Evolutionary conservation across 371 early-diverging fungal genomes (phyloP).

Genomic region (Amoeboaphelidium occidentale): DNA sequence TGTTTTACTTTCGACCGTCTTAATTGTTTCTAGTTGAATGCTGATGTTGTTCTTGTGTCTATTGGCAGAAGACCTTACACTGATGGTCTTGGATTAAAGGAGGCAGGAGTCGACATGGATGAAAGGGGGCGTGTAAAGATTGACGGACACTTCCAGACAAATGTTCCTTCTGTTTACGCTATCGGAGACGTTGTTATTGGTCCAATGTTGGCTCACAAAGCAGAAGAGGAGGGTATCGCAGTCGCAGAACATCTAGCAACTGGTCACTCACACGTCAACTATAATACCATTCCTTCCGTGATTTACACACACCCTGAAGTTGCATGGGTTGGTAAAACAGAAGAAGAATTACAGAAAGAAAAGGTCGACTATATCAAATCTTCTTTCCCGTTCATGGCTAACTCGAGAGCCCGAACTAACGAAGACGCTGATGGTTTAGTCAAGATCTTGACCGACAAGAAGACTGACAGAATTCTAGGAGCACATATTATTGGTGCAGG

Average conservation of each 20-base stretch:
- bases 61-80: constrained; percentile 92
- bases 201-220: constrained; percentile 97
- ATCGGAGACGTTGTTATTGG: constrained; percentile 93
- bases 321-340: constrained; percentile 93
- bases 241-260: constrained; percentile 74
- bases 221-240: constrained; percentile 95
- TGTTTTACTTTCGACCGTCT: neutral
- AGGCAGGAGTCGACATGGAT: constrained; percentile 65
- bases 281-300: constrained; percentile 87
- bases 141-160: constrained; percentile 71
- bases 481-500: constrained; percentile 92
- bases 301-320: constrained; percentile 97
- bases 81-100: constrained; percentile 66
- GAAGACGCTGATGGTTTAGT: constrained; percentile 77
- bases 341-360: constrained; percentile 64
- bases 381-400: constrained; percentile 83
- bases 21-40: constrained; percentile 29
- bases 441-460: constrained; percentile 83
- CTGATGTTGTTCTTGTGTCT: constrained; percentile 75
- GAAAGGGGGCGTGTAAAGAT: constrained; percentile 66
- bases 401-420: constrained; percentile 91
- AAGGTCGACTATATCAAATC: constrained; percentile 68
- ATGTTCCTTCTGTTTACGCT: constrained; percentile 62
- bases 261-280: constrained; percentile 93
- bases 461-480: constrained; percentile 85